A percentile compares a stretch with the other conserved stretches of the same genome.
Evolutionary conservation across 1,139 yeast species (phyloP).

Genomic region (Blastobotrys raffinosifermentans): DNA sequence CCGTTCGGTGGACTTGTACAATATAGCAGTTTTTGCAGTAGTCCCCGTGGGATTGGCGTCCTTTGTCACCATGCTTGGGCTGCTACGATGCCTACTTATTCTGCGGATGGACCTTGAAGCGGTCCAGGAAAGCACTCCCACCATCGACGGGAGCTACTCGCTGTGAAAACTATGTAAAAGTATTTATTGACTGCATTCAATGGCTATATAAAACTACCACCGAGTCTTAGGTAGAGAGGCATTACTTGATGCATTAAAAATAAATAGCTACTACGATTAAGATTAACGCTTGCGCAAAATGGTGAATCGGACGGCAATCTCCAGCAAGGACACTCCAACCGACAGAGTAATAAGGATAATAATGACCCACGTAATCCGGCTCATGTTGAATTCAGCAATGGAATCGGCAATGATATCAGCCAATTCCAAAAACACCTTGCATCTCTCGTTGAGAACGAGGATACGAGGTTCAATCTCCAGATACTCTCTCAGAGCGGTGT

Average conservation of each 20-base stretch:
- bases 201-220: no score
- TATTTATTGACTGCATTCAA: no score
- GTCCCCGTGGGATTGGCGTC: constrained; percentile 96
- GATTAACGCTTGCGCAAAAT: constrained; percentile 36
- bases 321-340: constrained; percentile 59
- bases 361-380: constrained; percentile 85
- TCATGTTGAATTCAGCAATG: constrained; percentile 87
- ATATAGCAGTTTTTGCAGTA: constrained; percentile 90
- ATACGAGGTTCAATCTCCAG: constrained; percentile 92
- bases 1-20: constrained; percentile 57
- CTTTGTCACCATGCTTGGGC: constrained; percentile 82
- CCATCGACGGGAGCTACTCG: no score
- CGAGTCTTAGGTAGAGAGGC: no score
- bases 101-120: constrained; percentile 63
- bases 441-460: constrained; percentile 85
- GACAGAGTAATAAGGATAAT: constrained; percentile 77
- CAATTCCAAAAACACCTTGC: constrained; percentile 88
- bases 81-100: constrained; percentile 67
- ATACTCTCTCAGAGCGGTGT: constrained; percentile 84
- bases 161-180: no score
- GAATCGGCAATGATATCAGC: constrained; percentile 91
- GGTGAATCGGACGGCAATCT: constrained; percentile 51
- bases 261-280: no score
- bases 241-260: no score
- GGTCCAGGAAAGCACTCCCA: no score